Base-by-base conservation (phyloP, 305 asterid species). In the Solanum hybrid region DNA sequence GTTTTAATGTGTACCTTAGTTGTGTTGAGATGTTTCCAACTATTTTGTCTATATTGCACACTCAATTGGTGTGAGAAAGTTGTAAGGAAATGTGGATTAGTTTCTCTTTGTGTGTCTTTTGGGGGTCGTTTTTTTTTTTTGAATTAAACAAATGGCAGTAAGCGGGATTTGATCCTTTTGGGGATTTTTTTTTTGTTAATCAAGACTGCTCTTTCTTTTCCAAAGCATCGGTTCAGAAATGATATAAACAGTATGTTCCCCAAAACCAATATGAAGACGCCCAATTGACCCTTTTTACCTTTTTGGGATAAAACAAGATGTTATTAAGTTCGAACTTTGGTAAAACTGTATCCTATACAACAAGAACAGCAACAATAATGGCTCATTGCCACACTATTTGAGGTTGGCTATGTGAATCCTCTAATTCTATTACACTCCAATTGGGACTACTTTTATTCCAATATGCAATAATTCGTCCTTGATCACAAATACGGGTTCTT, bases 11-110 rank as follows among this genome's bases (percentile, higher is more conserved):
- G 86, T 27, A 40, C 86, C 86, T 42, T 81, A 81, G 37, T 81
- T 81, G 71, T 81, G 86, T 81, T 46, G 86, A 42, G 69, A 81
- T 81, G 86, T 46, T 81, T 81, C 86, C 71, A 81, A 40, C 37
- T 42, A 42, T 26, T 79, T 81, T 26, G 37, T 81, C 16, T 27
- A 40, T 27, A 42, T 35, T 9, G 69, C 34, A 42, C 66, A 26
- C 66, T 81, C 37, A 81, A 81, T 40, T 81, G 86, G 37, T 81
- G 71, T 40, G 69, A 81, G 86, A 46, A 26, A 24, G 86, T 26
- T 38, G 24, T 80, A 40, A 26, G 36, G 69, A 80, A 80, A 34
- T 40, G 35, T 26, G 69, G n/a, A 42, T 26, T 81, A 27, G 86
- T 81, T 81, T 81, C 86, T 42, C 86, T 37, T 11, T 79, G 64